A percentile compares a stretch with the other conserved stretches of the same genome.
phyloP scores from a whole-genome alignment of 352 stramenopile species.

The Phytophthora sansomeana region DNA sequence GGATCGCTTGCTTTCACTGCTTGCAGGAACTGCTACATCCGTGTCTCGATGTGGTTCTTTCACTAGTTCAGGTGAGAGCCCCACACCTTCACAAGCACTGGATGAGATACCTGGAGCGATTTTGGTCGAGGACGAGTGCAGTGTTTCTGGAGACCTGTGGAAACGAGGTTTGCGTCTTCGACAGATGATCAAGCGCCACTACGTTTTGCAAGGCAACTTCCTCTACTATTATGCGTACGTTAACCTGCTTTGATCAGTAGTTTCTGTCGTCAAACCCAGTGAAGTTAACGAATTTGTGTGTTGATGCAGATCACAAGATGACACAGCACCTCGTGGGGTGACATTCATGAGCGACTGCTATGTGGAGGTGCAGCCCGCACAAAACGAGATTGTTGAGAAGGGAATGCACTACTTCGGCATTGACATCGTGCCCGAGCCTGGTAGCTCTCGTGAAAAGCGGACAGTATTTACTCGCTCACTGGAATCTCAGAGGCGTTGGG shows the following conservation, averaged over 20 bases:
- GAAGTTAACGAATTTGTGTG: slow-evolving; percentile 5
- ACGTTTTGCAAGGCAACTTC: slow-evolving; percentile 89
- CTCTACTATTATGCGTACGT: slow-evolving; percentile 89
- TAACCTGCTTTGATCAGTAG: not conserved
- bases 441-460: slow-evolving; percentile 71
- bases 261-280: not conserved
- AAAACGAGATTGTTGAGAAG: slow-evolving; percentile 79
- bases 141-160: slow-evolving; percentile 71
- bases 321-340: slow-evolving; percentile 75
- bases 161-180: slow-evolving; percentile 83
- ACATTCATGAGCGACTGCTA: slow-evolving; percentile 88
- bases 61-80: slow-evolving; percentile 22
- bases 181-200: slow-evolving; percentile 89
- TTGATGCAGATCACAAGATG: slow-evolving; percentile 60
- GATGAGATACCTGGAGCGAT: slow-evolving; percentile 38
- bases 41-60: slow-evolving; percentile 27
- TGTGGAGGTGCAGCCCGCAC: slow-evolving; percentile 57
- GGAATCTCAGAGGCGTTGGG: slow-evolving; percentile 85
- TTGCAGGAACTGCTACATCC: slow-evolving; percentile 2
- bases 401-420: slow-evolving; percentile 87
- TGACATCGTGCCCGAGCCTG: slow-evolving; percentile 83
- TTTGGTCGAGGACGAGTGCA: slow-evolving; percentile 45
- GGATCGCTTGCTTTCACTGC: slow-evolving; percentile 40
- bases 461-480: slow-evolving; percentile 85
- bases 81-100: slow-evolving; percentile 30